Percentiles rank a stretch among this genome's conserved stretches.
Conservation (phyloP, 2,329 filamentous ascomycete species). For the Capronia epimyces region DNA sequence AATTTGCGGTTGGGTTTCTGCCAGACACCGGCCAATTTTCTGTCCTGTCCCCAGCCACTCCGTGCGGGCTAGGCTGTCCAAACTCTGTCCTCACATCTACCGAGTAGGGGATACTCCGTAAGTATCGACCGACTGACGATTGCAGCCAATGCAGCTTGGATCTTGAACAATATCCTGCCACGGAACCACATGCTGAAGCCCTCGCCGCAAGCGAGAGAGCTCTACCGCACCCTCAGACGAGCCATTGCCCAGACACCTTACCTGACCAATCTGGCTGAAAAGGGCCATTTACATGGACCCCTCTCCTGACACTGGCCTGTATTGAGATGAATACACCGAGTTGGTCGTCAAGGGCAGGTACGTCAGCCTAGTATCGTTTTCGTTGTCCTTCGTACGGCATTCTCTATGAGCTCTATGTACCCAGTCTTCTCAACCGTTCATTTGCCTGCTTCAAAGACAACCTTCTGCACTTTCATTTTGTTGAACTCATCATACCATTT, state of each 20-base stretch:
- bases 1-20: not conserved
- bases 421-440: constrained; percentile 21
- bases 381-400: too few species aligned
- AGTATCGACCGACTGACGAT: too few species aligned
- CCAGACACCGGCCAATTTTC: not conserved
- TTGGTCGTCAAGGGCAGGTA: too few species aligned
- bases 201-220: too few species aligned
- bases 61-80: not conserved
- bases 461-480: constrained; percentile 67
- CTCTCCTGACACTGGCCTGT: too few species aligned
- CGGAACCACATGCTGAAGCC: not conserved
- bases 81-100: not conserved
- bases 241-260: too few species aligned
- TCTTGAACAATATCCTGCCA: not conserved
- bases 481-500: constrained; percentile 68
- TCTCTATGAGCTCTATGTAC: not conserved
- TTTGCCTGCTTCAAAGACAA: constrained; percentile 55
- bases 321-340: too few species aligned
- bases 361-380: too few species aligned
- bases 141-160: not conserved
- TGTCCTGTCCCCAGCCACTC: not conserved
- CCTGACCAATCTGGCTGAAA: too few species aligned
- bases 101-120: too few species aligned
- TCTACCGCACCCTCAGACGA: too few species aligned
- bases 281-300: too few species aligned